Evolutionary conservation across 352 stramenopile genomes (phyloP), one percentile per base, ranked within the genome.

Genomic region (Pythium scleroteichum): DNA sequence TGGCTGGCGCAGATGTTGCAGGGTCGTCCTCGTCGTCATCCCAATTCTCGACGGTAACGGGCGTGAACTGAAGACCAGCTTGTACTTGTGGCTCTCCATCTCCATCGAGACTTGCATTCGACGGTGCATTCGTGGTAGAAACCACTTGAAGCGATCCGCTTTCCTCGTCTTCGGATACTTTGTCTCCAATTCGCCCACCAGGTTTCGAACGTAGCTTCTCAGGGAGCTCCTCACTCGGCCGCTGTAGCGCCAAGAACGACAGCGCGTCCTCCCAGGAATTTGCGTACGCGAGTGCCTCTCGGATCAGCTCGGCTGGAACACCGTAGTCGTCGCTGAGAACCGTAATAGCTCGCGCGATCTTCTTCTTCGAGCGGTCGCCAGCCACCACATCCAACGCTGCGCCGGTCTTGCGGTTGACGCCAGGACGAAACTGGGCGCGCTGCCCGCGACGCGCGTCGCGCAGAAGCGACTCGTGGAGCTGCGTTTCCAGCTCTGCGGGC

Each of bases 181-280:
- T 33, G 12, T 59, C 52, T 1, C 29, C 19, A 0, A 20, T 27
- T 4, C 22, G 47, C 7, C 26, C 40, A 3, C 65, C 62, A 16
- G 71, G 75, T 7, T 66, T 54, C 24, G 77, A 76, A 1, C 77
- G 73, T 17, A 92, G 47, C 19, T 66, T 61, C 0, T 27, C 17
- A 1, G 83, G 83, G 4, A 92, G 71, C 56, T 78, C 76, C 10
- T 86, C 74, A 40, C 83, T 90, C 20, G 75, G 23, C 29, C 72
- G 53, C 53, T 90, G 80, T 49, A 90, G 62, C 49, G 75, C 64
- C 39, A 92, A 49, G 51, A 90, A 92, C 56, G 51, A 59, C 47
- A 92, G 68, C 29, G 83, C 80, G 55, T 92, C 80, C 59, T 90
- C 83, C 27, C 86, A 68, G 3, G 73, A 71, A 62, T 92, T 92